A percentile compares a stretch with the other conserved stretches of the same genome.
These are phyloP conservation scores for Cryptococcus neoformans DNA, from an alignment of 1,284 basidiomycete genomes.

Conservation along the genomic window DNA sequence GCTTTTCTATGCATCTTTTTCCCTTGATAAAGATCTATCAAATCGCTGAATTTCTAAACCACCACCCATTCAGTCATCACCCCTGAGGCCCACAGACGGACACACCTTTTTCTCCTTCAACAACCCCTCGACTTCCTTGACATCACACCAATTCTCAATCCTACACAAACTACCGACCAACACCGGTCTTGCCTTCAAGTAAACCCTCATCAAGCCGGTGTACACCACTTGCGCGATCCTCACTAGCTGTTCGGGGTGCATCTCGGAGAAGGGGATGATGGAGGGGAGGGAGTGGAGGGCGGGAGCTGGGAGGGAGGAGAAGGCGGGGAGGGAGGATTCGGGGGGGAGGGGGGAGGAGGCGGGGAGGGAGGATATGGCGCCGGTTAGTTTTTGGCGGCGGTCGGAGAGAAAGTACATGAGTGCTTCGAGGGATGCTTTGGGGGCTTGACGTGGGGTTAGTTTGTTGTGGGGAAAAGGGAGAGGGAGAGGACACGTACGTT, in stretches of 20 bases:
- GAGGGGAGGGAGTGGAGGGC: conserved; percentile 68
- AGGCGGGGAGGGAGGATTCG: conserved; percentile 35
- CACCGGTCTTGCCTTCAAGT: conserved; percentile 76
- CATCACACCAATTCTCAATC: conserved; percentile 95
- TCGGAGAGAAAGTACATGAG: conserved; percentile 65
- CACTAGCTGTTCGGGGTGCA: conserved; percentile 75
- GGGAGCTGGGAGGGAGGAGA: conserved; percentile 52
- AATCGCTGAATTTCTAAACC: conserved; percentile 78
- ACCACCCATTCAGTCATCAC: not conserved
- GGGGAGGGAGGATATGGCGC: conserved; percentile 67
- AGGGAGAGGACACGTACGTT: conserved; percentile 18
- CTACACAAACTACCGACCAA: conserved; percentile 86
- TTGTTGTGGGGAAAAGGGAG: not conserved
- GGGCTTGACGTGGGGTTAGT: conserved; percentile 2
- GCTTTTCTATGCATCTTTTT: conserved; percentile 95
- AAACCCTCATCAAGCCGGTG: conserved; percentile 92
- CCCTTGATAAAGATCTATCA: conserved; percentile 87
- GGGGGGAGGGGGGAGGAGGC: conserved; percentile 63
- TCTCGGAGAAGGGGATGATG: conserved; percentile 58
- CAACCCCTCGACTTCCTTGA: conserved; percentile 88
- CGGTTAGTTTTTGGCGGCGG: conserved; percentile 75
- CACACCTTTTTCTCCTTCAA: conserved; percentile 58
- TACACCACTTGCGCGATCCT: conserved; percentile 91
- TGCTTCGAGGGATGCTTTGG: conserved; percentile 50
- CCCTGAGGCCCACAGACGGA: not conserved